Base-by-base conservation (phyloP, 805 yeast species). In the Teunomyces barrocoloradensis region DNA sequence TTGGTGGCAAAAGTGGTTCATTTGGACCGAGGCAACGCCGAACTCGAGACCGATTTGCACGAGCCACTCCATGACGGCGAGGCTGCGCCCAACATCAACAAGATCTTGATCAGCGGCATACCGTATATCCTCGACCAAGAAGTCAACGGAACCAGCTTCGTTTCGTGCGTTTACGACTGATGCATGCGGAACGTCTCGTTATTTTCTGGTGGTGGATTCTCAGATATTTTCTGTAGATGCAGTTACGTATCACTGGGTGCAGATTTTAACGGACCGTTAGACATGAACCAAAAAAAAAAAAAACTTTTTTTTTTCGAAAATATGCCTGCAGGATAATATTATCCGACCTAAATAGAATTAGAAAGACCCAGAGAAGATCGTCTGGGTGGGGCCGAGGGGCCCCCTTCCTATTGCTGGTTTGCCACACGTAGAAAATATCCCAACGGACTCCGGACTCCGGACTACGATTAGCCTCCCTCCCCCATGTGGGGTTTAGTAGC, bases 11-110 rank as follows among this genome's bases (percentile, higher is more conserved):
- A 52, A 6, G 54, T 71, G 60, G 54, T 63, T 37, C 64, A 64
- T 46, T 59, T 73, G 43, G 60, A 68, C 49, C 54, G 78, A 13
- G 78, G 77, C 1, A 59, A 71, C 51, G 78, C 78, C 1, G 78
- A 73, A 50, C 66, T 60, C 10, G 34, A 32, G 28, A 55, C 60
- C 9, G 59, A 57, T 3, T 56, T 66, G 28, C 65, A 63, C 9
- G 52, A 47, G 17, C 59, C 58, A 20, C 61, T 60, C 41, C 57
- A 66, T 39, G 68, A 67, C 46, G 77, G 72, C 41, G 76, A 75
- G 12, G 67, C 60, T 44, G 65, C 60, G 15, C 51, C 47, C n/a
- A 37, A 21, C 17, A 11, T 37, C 20, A 39, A 32, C 27, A 49
- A 63, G 37, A 56, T 68, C 49, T 47, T 59, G 28, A 39, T 71